Percentiles rank a stretch among this genome's conserved stretches.
These are phyloP conservation scores for Eutrema japonicum DNA, from an alignment of 345 rosid species.

Conservation along the genomic window DNA sequence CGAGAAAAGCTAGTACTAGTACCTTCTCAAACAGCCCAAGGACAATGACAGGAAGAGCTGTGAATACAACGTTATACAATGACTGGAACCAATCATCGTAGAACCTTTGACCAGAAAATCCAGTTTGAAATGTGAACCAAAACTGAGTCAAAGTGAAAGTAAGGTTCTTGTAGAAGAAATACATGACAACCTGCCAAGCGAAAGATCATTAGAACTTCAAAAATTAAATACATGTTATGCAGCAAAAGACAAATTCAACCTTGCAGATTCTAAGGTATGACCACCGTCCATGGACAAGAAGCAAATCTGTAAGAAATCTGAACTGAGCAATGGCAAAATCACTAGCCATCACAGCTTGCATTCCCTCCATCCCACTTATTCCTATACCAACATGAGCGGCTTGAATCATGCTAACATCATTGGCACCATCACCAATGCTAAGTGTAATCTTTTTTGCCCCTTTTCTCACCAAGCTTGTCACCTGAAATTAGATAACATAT, in stretches of 20 bases:
- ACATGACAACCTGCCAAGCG: slow-evolving; percentile 85
- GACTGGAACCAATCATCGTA: slow-evolving; percentile 99
- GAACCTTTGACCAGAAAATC: slow-evolving; percentile 99
- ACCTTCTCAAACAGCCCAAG: slow-evolving; percentile 99
- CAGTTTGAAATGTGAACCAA: slow-evolving; percentile 99
- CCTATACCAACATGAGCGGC: slow-evolving; percentile 99
- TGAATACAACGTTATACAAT: slow-evolving; percentile 84
- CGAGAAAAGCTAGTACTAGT: slow-evolving; percentile 42
- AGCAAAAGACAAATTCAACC: slow-evolving; percentile 51
- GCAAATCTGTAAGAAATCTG: slow-evolving; percentile 89
- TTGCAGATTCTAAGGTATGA: slow-evolving; percentile 98
- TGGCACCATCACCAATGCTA: slow-evolving; percentile 99
- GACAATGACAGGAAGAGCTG: slow-evolving; percentile 88
- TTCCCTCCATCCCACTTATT: slow-evolving; percentile 98
- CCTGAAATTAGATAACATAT: slow-evolving; percentile 51
- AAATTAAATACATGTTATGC: neutral
- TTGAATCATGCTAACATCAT: slow-evolving; percentile 99
- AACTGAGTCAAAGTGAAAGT: slow-evolving; percentile 97
- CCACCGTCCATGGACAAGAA: slow-evolving; percentile 99
- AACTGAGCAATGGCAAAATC: slow-evolving; percentile 99
- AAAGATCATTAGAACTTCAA: slow-evolving; percentile 29
- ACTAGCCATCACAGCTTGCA: slow-evolving; percentile 99
- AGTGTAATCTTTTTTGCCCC: slow-evolving; percentile 97
- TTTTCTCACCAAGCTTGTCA: slow-evolving; percentile 92
- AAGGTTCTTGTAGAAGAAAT: slow-evolving; percentile 99